Evolutionary conservation across 2,329 filamentous ascomycete species (phyloP), one percentile per base, ranked within the genome.

Genomic region (Colletotrichum liaoningense): DNA sequence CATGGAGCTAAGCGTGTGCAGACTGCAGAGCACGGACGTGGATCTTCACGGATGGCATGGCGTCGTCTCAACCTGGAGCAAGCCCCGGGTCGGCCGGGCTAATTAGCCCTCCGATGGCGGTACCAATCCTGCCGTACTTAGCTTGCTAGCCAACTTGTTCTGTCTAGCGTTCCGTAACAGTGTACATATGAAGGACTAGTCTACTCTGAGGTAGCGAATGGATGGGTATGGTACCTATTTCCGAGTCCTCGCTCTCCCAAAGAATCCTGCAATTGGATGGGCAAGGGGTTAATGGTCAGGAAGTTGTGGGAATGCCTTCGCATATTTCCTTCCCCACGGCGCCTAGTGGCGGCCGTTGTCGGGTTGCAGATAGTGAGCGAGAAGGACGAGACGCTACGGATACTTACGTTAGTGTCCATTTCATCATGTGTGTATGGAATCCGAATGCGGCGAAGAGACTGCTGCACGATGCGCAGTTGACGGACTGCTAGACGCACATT

Each of bases 21-120:
- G 28, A 38, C 46, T 30, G 35, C 28, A 26, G n/a, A 60, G 63
- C 63, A 71, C 56, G 64, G 57, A 68, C 56, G 67, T 68, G 69
- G 64, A 63, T 42, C 64, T 58, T 72, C 46, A 68, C 35, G 22
- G 57, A 63, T 72, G 66, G 42, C 54, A 72, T 63, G 69, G 65
- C 69, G 58, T 72, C 58, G 69, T 69, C 65, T 72, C 66, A 69
- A 72, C 65, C 57, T 69, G 65, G 58, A 64, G 69, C 58, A 64
- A 59, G 42, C 65, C 54, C 69, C 54, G 65, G 66, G 65, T 64
- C 69, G 69, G 69, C 65, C 69, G 69, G 69, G 65, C 59, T 72
- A 64, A 72, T 64, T 72, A 72, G 69, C 58, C 69, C 65, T 63
- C 69, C 69, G 69, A 69, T 72, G 58, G 65, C 14, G 54, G 58